Evolutionary conservation across 139 green algal genomes (phyloP).

Genomic region (Pedinophyceae sp.): DNA sequence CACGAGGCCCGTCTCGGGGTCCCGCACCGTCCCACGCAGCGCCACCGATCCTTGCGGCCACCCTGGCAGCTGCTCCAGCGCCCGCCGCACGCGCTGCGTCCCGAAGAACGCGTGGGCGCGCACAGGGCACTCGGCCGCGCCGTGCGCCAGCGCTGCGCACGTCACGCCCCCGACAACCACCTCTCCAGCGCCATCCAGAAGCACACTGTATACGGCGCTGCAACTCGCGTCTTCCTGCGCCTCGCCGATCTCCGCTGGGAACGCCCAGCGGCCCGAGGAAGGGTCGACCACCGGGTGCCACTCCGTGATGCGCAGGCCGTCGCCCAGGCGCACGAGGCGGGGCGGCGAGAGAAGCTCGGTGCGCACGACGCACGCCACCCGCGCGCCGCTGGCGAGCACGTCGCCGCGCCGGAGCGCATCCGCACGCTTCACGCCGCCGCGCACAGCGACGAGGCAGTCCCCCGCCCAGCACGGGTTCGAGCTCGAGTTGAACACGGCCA

Average conservation of each 20-base stretch:
- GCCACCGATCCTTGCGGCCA: neutral
- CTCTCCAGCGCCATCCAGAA: neutral
- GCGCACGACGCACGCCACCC: neutral
- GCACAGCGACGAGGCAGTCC: neutral
- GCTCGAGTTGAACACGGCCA: neutral
- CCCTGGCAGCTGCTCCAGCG: neutral
- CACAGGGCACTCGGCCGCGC: neutral
- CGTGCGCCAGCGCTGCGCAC: neutral
- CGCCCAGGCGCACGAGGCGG: neutral
- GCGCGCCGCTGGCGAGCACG: neutral
- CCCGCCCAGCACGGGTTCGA: neutral
- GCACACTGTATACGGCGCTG: conserved; percentile 1
- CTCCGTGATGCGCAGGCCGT: neutral
- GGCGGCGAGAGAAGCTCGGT: neutral
- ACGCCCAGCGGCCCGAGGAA: neutral
- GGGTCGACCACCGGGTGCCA: neutral
- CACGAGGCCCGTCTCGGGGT: neutral
- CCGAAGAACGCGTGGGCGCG: neutral
- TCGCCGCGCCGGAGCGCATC: neutral
- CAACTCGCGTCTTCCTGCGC: neutral
- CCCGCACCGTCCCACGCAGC: neutral
- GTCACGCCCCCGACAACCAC: neutral
- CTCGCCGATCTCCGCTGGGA: neutral
- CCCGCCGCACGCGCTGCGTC: neutral
- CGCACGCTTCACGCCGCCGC: neutral